Conservation (phyloP, 2,329 filamentous ascomycete genomes). For the Nemania serpens region DNA sequence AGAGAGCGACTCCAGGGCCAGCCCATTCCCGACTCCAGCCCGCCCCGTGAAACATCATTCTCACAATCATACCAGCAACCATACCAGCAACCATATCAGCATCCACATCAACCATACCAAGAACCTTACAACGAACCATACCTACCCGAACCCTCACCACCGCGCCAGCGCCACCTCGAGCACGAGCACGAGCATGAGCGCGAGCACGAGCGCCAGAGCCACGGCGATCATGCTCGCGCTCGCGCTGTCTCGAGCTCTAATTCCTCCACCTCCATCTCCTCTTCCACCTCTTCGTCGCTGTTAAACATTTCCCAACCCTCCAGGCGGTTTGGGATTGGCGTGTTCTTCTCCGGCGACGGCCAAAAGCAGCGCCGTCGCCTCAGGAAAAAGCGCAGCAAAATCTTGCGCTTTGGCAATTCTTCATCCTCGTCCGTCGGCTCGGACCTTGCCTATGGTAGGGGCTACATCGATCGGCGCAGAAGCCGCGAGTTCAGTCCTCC, state of each 20-base stretch:
- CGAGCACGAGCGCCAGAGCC: conserved; percentile 26
- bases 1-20: conserved; percentile 45
- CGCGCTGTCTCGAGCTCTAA: conserved; percentile 36
- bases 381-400: conserved; percentile 53
- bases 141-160: conserved; percentile 29
- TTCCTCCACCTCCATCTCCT: conserved; percentile 46
- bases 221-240: too few species aligned
- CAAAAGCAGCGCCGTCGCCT: conserved; percentile 49
- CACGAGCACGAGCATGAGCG: conserved; percentile 26
- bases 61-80: conserved; percentile 12
- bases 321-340: conserved; percentile 57
- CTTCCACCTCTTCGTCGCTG: conserved; percentile 62
- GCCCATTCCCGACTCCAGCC: conserved; percentile 28
- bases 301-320: conserved; percentile 68
- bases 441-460: conserved; percentile 70
- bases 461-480: conserved; percentile 53
- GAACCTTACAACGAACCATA: conserved; percentile 34
- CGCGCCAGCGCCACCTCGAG: too few species aligned
- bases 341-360: conserved; percentile 67
- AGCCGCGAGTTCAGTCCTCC: conserved; percentile 43
- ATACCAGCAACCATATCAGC: conserved; percentile 8
- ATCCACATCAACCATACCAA: conserved; percentile 8
- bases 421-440: conserved; percentile 71
- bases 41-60: conserved; percentile 28
- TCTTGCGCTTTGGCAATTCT: conserved; percentile 64